phyloP scores from a whole-genome alignment of 2,329 filamentous ascomycete genomes.

The Colletotrichum melonis region DNA sequence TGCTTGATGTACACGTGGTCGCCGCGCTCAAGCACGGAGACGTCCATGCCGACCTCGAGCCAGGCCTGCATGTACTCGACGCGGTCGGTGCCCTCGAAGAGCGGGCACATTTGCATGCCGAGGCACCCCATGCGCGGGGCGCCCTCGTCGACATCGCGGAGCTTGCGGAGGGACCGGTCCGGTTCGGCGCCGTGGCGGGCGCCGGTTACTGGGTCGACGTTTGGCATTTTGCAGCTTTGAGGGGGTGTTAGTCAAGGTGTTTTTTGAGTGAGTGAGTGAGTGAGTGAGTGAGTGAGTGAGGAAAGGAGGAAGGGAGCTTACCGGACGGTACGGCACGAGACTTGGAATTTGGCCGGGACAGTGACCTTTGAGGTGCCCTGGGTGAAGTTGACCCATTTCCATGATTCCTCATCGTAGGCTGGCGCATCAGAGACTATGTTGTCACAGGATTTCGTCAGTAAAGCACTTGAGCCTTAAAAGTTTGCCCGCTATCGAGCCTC shows the following conservation, averaged over 20 bases:
- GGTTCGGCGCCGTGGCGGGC: conserved; percentile 66
- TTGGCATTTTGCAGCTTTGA: conserved; percentile 74
- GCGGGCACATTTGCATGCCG: conserved; percentile 74
- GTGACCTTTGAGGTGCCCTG: conserved; percentile 59
- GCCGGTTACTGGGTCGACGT: conserved; percentile 74
- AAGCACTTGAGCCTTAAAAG: not conserved
- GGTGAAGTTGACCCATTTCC: conserved; percentile 70
- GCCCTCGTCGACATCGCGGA: conserved; percentile 70
- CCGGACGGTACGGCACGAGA: conserved; percentile 75
- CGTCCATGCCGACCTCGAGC: conserved; percentile 67
- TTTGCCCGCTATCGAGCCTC: too few species aligned
- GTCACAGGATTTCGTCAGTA: not conserved
- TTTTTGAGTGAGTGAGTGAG: too few species aligned
- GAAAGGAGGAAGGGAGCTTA: conserved; percentile 41
- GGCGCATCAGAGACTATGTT: conserved; percentile 67
- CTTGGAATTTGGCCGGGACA: conserved; percentile 57
- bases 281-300: too few species aligned
- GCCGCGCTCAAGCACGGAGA: conserved; percentile 61
- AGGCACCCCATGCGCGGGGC: conserved; percentile 67
- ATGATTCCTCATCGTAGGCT: conserved; percentile 77
- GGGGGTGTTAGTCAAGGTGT: too few species aligned
- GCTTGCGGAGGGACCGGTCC: conserved; percentile 66
- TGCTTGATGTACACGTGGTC: conserved; percentile 56
- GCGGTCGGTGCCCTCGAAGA: conserved; percentile 51
- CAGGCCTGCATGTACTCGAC: conserved; percentile 50